Conservation (phyloP, 2,329 filamentous ascomycete species). For the Fusarium heterosporum region DNA sequence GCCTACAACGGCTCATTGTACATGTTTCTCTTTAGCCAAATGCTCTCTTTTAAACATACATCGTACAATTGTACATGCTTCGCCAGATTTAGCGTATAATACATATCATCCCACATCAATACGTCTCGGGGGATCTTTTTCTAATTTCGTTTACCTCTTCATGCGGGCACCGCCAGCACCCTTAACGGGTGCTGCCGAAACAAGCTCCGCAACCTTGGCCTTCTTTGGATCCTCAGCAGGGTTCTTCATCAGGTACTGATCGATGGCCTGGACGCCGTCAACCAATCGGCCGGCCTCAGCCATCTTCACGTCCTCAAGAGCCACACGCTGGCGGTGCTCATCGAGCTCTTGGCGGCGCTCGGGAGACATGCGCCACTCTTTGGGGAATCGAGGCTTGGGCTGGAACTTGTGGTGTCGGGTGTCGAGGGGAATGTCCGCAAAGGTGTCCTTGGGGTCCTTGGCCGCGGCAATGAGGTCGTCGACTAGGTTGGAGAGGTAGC, state of each 20-base stretch:
- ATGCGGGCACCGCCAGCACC: slow-evolving; percentile 33
- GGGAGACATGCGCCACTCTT: slow-evolving; percentile 82
- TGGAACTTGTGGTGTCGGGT: slow-evolving; percentile 84
- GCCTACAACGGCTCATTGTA: slow-evolving; percentile 33
- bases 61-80: slow-evolving; percentile 46
- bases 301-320: slow-evolving; percentile 66
- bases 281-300: slow-evolving; percentile 67
- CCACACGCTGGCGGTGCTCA: slow-evolving; percentile 64
- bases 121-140: not conserved
- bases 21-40: slow-evolving; percentile 33
- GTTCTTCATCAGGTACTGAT: slow-evolving; percentile 52
- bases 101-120: slow-evolving; percentile 38
- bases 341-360: slow-evolving; percentile 75
- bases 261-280: slow-evolving; percentile 65
- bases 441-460: slow-evolving; percentile 81
- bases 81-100: slow-evolving; percentile 40
- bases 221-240: slow-evolving; percentile 51
- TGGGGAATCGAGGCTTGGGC: slow-evolving; percentile 77
- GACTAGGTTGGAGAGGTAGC: slow-evolving; percentile 86
- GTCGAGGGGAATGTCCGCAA: slow-evolving; percentile 90
- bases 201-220: slow-evolving; percentile 50
- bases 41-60: slow-evolving; percentile 42
- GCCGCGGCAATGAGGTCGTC: slow-evolving; percentile 79
- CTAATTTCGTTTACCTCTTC: slow-evolving; percentile 38
- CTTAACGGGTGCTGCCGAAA: slow-evolving; percentile 43